These are phyloP conservation scores for Pholiota conissans DNA, from an alignment of 768 basidiomycete species.

Conservation along the genomic window DNA sequence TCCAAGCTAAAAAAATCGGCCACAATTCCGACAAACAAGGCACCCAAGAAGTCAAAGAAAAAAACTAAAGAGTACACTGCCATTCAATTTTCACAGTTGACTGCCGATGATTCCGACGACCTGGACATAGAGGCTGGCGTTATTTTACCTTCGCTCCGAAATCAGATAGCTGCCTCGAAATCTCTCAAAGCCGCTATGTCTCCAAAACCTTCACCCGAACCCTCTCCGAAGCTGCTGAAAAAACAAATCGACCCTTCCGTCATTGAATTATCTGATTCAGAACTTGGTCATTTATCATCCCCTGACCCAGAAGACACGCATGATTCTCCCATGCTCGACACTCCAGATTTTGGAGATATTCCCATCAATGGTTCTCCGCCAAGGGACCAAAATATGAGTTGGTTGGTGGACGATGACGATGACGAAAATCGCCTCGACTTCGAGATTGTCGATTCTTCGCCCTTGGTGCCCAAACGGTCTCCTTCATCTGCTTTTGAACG, in stretches of 20 bases:
- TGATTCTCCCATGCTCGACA: not conserved
- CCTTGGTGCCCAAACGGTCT: constrained; percentile 19
- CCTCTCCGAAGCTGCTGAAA: constrained; percentile 3
- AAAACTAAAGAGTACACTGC: constrained; percentile 25
- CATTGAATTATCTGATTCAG: constrained; percentile 31
- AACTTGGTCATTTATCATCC: constrained; percentile 11
- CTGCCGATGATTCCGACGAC: constrained; percentile 55
- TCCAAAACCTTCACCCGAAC: not conserved
- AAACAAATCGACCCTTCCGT: constrained; percentile 15
- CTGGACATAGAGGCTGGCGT: constrained; percentile 52
- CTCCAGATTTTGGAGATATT: not conserved
- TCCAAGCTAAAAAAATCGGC: constrained; percentile 42
- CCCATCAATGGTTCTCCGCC: not conserved
- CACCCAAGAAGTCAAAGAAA: constrained; percentile 26
- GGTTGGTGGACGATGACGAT: constrained; percentile 67
- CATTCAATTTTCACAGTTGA: constrained; percentile 46
- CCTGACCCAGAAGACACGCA: not conserved
- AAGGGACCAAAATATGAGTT: constrained; percentile 49
- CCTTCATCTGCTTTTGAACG: constrained; percentile 1
- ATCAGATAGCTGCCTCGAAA: not conserved
- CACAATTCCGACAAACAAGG: constrained; percentile 33
- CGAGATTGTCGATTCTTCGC: constrained; percentile 54
- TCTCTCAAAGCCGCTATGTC: not conserved
- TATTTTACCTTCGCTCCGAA: not conserved
- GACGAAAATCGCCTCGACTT: constrained; percentile 55